Evolutionary conservation across 2,329 filamentous ascomycete genomes (phyloP).

Genomic region (Cryphonectria japonica): DNA sequence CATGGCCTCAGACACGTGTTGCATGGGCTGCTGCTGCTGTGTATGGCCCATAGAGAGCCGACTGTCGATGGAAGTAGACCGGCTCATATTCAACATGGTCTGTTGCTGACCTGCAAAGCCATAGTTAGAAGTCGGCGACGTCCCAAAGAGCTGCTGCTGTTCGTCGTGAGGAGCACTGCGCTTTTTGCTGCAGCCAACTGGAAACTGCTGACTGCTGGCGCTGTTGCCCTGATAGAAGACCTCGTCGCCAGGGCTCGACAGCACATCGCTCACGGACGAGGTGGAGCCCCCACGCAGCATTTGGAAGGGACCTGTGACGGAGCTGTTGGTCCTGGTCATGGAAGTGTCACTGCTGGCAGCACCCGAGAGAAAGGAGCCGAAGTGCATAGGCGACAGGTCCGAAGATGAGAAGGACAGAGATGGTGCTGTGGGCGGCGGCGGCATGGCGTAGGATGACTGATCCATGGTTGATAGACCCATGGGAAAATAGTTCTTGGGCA

Average conservation of each 20-base stretch:
- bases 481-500: conserved; percentile 1
- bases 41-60: conserved; percentile 15
- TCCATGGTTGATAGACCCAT: conserved; percentile 11
- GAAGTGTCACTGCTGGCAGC: conserved; percentile 42
- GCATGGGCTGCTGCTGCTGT: not conserved
- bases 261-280: conserved; percentile 37
- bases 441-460: conserved; percentile 24
- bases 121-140: not conserved
- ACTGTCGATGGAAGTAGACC: conserved; percentile 43
- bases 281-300: conserved; percentile 47
- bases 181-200: conserved; percentile 35
- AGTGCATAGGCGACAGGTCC: conserved; percentile 41
- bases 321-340: conserved; percentile 50
- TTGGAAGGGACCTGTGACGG: conserved; percentile 35
- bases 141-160: conserved; percentile 35
- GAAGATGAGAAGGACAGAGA: conserved; percentile 23
- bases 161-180: conserved; percentile 36
- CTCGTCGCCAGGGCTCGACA: conserved; percentile 33
- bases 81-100: conserved; percentile 44
- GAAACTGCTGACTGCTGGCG: conserved; percentile 22
- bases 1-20: conserved; percentile 6
- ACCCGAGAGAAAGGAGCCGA: conserved; percentile 49
- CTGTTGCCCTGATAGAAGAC: conserved; percentile 25
- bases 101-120: conserved; percentile 30
- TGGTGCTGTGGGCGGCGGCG: conserved; percentile 11